A percentile compares a stretch with the other conserved stretches of the same genome.
Conservation (phyloP, 2,329 filamentous ascomycete genomes). For the Pyrenochaeta sp. region DNA sequence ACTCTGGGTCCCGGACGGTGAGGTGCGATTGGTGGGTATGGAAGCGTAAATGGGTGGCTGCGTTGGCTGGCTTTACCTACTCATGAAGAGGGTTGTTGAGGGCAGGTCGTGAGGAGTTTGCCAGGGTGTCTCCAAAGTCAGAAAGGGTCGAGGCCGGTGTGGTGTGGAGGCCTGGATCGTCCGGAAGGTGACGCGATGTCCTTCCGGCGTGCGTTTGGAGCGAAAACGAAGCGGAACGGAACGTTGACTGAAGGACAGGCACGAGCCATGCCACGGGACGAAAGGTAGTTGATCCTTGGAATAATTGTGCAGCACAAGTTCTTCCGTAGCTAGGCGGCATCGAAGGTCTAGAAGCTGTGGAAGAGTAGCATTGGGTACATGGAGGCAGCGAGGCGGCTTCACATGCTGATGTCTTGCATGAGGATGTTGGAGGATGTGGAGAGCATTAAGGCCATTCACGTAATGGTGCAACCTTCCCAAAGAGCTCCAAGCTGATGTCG, state of each 20-base stretch:
- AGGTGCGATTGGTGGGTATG: not conserved
- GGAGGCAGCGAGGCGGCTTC: no score
- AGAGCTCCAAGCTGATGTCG: conserved; percentile 3
- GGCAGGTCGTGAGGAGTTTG: no score
- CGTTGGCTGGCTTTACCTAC: not conserved
- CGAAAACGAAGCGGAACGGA: conserved; percentile 15
- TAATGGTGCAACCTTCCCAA: conserved; percentile 9
- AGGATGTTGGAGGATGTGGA: not conserved
- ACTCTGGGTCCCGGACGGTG: not conserved
- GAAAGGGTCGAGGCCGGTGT: not conserved
- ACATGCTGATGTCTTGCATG: conserved; percentile 1
- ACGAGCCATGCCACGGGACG: conserved; percentile 3
- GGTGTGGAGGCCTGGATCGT: not conserved
- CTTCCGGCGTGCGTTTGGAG: not conserved
- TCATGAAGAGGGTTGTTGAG: no score
- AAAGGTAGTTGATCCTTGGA: no score
- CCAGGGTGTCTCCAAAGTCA: no score
- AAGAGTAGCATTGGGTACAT: not conserved
- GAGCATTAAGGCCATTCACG: not conserved
- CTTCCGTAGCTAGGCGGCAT: conserved; percentile 1
- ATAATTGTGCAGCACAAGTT: no score
- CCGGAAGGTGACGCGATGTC: conserved; percentile 1
- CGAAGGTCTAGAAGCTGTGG: conserved; percentile 4
- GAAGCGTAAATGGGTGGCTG: not conserved
- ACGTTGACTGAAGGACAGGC: no score